phyloP scores from a whole-genome alignment of 1,139 yeast genomes.

The Zhuliangozyma parablackwelliae region DNA sequence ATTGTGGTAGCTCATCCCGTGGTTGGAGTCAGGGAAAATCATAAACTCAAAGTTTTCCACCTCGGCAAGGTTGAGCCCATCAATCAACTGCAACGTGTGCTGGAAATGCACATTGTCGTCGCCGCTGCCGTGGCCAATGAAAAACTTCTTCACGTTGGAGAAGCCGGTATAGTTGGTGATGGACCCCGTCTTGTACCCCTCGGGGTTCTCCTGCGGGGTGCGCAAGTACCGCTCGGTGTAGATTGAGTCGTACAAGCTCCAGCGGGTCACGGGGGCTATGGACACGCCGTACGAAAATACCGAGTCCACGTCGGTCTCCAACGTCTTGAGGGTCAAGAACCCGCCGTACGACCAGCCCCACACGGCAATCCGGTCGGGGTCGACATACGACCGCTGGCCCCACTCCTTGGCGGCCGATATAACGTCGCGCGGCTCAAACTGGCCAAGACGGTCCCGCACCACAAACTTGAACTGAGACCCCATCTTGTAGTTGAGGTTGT shows the following conservation, averaged over 20 bases:
- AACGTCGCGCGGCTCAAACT: slow-evolving; percentile 68
- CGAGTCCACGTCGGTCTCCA: slow-evolving; percentile 58
- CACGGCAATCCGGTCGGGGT: slow-evolving; percentile 55
- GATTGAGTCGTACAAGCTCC: slow-evolving; percentile 71
- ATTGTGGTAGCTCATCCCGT: slow-evolving; percentile 64
- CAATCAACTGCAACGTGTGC: slow-evolving; percentile 61
- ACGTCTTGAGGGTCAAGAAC: slow-evolving; percentile 65
- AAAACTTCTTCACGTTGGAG: slow-evolving; percentile 51
- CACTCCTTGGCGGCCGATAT: slow-evolving; percentile 63
- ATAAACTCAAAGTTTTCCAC: slow-evolving; percentile 71
- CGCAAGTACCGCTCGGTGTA: slow-evolving; percentile 79
- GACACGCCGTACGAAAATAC: slow-evolving; percentile 67
- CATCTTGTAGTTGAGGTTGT: slow-evolving; percentile 30
- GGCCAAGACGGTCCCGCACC: slow-evolving; percentile 64
- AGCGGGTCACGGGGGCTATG: slow-evolving; percentile 79
- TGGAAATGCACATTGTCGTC: slow-evolving; percentile 83
- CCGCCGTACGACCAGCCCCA: slow-evolving; percentile 92
- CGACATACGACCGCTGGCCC: slow-evolving; percentile 52
- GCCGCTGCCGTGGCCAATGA: slow-evolving; percentile 76
- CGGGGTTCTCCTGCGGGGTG: slow-evolving; percentile 57
- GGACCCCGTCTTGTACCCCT: slow-evolving; percentile 52
- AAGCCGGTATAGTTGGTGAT: slow-evolving; percentile 48
- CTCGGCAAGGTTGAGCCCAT: slow-evolving; percentile 51
- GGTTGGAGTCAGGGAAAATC: slow-evolving; percentile 79
- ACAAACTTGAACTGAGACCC: slow-evolving; percentile 53